Evolutionary conservation across 306 rosid species (phyloP), one percentile per base, ranked within the genome.

Genomic region (Glycyrrhiza uralensis): DNA sequence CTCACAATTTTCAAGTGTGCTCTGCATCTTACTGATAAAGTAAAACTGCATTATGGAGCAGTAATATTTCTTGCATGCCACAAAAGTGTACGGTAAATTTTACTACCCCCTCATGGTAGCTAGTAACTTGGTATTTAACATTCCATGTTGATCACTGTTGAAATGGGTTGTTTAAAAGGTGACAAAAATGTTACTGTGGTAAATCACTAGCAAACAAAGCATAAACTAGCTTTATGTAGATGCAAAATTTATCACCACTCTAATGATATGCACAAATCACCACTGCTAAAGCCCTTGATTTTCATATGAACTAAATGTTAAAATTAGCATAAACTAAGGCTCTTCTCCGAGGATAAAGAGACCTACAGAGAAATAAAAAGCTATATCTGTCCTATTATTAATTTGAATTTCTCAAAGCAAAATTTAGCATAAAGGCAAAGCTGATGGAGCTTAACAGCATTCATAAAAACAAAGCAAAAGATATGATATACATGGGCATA

Each of bases 401-500:
- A 56, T 64, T 70, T 24, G 19, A 32, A 18, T 63, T 69, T 49
- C 51, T 47, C 17, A 70, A 32, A 30, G 22, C 36, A 75, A 20
- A 30, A 47, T 63, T 74, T 42, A 12, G 26, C 58, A 79, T 58
- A 75, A 11, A n/a, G n/a, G n/a, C n/a, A n/a, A n/a, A 47, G 66
- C 13, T 17, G 19, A 39, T 57, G 64, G 26, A 66, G n/a, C 75
- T 68, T 60, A 57, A 75, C 24, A 64, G 29, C 35, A 33, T 64
- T 55, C 36, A 66, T 5, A 55, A 26, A 79, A 63, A 46, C n/a
- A 17, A 64, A 51, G 59, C 18, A 72, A 7, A 46, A 46, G 63
- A 32, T 41, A n/a, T 8, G 9, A 72, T 38, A 67, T 44, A 50
- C 24, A 52, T 26, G 26, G 55, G 57, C 90, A 42, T 89, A 92